phyloP scores from a whole-genome alignment of 805 yeast genomes.

The Spencermartinsiella europaea region DNA sequence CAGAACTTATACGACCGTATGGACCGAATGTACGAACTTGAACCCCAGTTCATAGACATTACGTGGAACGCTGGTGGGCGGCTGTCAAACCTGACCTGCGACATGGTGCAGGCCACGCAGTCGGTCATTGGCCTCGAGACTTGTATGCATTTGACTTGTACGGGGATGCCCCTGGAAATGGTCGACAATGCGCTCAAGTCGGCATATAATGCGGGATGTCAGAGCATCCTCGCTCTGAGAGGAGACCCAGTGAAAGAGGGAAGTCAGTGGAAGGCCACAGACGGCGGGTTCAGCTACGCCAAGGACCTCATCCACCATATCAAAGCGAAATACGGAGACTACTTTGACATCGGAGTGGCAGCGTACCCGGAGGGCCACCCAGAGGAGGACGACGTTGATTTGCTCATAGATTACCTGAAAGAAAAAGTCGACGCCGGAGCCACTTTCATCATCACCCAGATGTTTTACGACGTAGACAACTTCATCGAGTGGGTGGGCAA shows the following conservation, averaged over 20 bases:
- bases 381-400: constrained; percentile 59
- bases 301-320: constrained; percentile 80
- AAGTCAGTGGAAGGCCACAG: constrained; percentile 35
- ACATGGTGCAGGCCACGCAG: constrained; percentile 86
- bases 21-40: constrained; percentile 92
- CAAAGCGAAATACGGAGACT: constrained; percentile 69
- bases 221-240: constrained; percentile 86
- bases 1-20: constrained; percentile 93
- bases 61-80: constrained; percentile 99
- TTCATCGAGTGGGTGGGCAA: constrained; percentile 77
- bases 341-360: constrained; percentile 93
- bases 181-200: constrained; percentile 80
- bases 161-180: constrained; percentile 78
- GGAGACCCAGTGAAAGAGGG: constrained; percentile 83
- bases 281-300: constrained; percentile 85
- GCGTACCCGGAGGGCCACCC: constrained; percentile 98
- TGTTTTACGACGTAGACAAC: constrained; percentile 90
- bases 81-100: constrained; percentile 75
- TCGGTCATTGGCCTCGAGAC: constrained; percentile 89
- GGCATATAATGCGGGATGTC: constrained; percentile 90
- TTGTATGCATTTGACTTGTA: constrained; percentile 97
- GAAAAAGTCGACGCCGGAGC: constrained; percentile 94
- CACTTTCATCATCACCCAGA: constrained; percentile 87
- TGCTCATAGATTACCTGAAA: constrained; percentile 59
- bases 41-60: constrained; percentile 88